phyloP scores from a whole-genome alignment of 495 filamentous ascomycete genomes.

The Annulohypoxylon nitens region DNA sequence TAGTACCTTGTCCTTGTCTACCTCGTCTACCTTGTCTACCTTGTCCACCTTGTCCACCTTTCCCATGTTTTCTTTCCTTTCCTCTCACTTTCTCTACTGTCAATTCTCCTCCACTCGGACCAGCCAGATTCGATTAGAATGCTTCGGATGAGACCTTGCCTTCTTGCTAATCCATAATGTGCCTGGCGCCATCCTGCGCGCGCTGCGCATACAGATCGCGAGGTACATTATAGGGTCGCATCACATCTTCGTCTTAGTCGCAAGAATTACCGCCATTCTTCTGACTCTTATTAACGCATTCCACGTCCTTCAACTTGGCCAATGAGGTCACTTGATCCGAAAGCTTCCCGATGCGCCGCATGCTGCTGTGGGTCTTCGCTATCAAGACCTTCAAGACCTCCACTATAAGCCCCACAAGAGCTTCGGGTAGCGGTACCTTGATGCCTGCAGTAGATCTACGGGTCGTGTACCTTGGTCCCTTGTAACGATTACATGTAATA shows the following conservation, averaged over 20 bases:
- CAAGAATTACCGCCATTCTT: conserved; percentile 33
- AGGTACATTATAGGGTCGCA: conserved; percentile 31
- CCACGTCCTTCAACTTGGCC: conserved; percentile 25
- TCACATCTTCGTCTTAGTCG: conserved; percentile 35
- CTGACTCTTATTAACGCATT: conserved; percentile 43
- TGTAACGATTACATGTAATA: background rate
- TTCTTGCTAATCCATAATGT: conserved; percentile 18
- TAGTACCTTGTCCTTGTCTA: background rate
- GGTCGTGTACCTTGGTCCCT: conserved; percentile 9
- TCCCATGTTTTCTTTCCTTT: background rate
- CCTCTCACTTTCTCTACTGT: background rate
- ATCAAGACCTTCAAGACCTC: conserved; percentile 6
- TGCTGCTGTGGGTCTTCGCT: conserved; percentile 29
- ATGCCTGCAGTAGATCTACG: conserved; percentile 34
- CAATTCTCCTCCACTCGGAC: background rate
- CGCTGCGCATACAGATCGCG: conserved; percentile 4
- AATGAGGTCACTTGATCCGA: conserved; percentile 39
- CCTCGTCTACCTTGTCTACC: too few species aligned
- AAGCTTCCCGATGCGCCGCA: conserved; percentile 20
- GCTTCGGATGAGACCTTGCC: background rate
- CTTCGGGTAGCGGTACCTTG: conserved; percentile 29
- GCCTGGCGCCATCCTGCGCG: conserved; percentile 21
- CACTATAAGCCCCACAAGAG: conserved; percentile 8
- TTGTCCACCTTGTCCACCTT: background rate
- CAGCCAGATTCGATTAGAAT: background rate